Evolutionary conservation across 75 land plant genomes (phyloP), one percentile per base, ranked within the genome.

Genomic region (Sequoia sempervirens): DNA sequence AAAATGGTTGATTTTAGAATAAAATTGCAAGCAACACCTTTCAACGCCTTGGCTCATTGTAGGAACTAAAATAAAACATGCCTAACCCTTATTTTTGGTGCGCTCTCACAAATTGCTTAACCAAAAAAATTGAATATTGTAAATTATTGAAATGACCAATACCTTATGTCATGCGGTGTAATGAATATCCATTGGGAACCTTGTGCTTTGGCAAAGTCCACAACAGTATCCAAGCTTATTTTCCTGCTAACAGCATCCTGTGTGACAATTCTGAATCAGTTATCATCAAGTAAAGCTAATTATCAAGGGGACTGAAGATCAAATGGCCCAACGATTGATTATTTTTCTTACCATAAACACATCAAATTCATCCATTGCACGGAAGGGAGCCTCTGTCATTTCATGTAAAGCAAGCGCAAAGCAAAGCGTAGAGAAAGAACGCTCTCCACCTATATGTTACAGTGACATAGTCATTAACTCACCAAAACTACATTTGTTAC

Each of bases 301-400:
- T 15, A 68, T 12, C 52, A 70, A 17, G 40, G 20, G 17, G 58
- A 68, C 15, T 79, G 3, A 68, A 32, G 20, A 85, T 81, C 45
- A 66, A 81, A 15, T 9, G 7, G 45, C 32, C 4, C 87, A 46
- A 70, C 32, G 4, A 40, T 20, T 30, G 75, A 38, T 18, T 45
- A 50, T 34, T 38, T 52, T 47, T 52, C 92, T 78, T 81, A 96
- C 98, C 99, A 98, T 98, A 83, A 98, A 98, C 23, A 98, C 98
- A 92, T 98, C 99, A 88, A 98, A 98, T 84, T 98, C 99, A 82
- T 98, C 99, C 99, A 98, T 98, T 13, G 98, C 99, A 80, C 99
- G 94, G 82, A 98, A 98, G 23, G 99, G 99, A 40, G 99, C 89
- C 83, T 98, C 99, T n/a, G 95, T 94, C 99, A 98, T 96, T 41